phyloP scores from a whole-genome alignment of 352 stramenopile genomes.

The Globisporangium spinosum region DNA sequence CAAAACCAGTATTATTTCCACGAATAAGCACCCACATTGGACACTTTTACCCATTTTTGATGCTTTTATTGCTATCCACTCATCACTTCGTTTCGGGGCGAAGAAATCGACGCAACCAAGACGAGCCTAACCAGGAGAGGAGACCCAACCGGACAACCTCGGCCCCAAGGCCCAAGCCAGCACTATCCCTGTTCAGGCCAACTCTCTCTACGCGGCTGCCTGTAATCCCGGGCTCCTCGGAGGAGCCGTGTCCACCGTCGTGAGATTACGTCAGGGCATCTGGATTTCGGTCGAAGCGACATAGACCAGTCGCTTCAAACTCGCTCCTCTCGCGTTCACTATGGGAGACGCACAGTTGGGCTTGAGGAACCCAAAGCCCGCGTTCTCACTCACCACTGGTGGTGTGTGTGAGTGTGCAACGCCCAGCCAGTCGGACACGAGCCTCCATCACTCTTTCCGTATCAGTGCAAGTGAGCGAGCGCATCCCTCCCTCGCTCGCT shows the following conservation, averaged over 20 bases:
- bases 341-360: background rate
- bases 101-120: background rate
- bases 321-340: background rate
- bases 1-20: background rate
- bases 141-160: background rate
- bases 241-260: background rate
- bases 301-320: background rate
- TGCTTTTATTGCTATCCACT: background rate
- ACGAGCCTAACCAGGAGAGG: background rate
- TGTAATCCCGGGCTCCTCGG: background rate
- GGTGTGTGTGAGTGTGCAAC: constrained; percentile 5
- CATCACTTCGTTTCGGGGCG: background rate
- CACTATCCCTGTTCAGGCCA: background rate
- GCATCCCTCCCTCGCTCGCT: background rate
- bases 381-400: background rate
- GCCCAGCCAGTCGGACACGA: constrained; percentile 12
- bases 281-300: constrained; percentile 2
- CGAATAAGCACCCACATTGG: background rate
- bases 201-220: background rate
- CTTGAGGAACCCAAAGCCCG: background rate
- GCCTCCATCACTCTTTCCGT: background rate
- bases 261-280: constrained; percentile 11
- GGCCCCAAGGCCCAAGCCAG: background rate
- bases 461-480: constrained; percentile 1
- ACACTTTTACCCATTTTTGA: background rate